A percentile compares a stretch with the other conserved stretches of the same genome.
Evolutionary conservation across 176 grass and related monocot species (phyloP).

Genomic region (maize (Zea mays)): DNA sequence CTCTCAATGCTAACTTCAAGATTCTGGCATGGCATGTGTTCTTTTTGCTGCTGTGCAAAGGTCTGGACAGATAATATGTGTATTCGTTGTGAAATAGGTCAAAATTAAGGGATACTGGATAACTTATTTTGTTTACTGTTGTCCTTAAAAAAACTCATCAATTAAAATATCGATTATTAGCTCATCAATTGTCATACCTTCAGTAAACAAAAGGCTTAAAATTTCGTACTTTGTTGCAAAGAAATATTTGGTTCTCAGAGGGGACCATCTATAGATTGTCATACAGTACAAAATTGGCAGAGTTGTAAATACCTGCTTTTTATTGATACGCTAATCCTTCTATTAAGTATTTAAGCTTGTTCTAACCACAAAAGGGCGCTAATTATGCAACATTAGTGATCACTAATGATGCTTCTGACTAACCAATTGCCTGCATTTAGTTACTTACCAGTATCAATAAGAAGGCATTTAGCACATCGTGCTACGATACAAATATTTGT

Average conservation of each 20-base stretch:
- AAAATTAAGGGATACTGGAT: neutral
- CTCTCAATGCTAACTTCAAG: slow-evolving; percentile 1
- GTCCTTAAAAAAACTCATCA: neutral
- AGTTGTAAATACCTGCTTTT: neutral
- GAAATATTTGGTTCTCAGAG: neutral
- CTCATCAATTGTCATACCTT: neutral
- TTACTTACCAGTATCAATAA: slow-evolving; percentile 3
- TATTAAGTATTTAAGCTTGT: neutral
- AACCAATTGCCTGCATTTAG: neutral
- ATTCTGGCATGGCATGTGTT: neutral
- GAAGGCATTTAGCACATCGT: neutral
- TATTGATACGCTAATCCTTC: neutral
- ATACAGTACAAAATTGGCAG: neutral
- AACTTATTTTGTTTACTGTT: neutral
- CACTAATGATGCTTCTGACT: neutral
- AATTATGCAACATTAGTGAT: neutral
- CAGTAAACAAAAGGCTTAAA: neutral
- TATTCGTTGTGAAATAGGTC: neutral
- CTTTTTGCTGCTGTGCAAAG: neutral
- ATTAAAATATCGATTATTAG: neutral
- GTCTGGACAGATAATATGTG: neutral
- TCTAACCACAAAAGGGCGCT: slow-evolving; percentile 1
- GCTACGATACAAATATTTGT: neutral
- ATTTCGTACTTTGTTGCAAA: neutral
- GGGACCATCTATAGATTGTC: neutral